phyloP scores from a whole-genome alignment of 306 rosid genomes.

The Quercus alba region DNA sequence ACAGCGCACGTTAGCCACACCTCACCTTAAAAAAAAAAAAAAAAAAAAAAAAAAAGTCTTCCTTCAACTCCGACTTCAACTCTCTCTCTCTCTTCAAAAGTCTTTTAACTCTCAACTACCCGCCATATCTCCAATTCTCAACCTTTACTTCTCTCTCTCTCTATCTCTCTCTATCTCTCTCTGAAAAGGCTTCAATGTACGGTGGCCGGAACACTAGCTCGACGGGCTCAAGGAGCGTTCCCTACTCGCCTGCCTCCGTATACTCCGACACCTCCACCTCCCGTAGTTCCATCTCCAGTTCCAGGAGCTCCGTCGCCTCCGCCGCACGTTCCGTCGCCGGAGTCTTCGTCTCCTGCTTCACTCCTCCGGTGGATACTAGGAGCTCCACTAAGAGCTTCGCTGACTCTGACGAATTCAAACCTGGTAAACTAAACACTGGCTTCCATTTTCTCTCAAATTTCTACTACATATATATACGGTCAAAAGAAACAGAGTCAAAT shows the following conservation, averaged over 20 bases:
- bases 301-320: constrained; percentile 31
- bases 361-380: constrained; percentile 53
- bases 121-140: constrained; percentile 9
- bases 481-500: no score
- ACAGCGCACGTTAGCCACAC: no score
- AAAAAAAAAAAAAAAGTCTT: no score
- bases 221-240: constrained; percentile 22
- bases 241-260: constrained; percentile 33
- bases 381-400: constrained; percentile 37
- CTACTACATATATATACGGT: no score
- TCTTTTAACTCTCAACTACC: constrained; percentile 2
- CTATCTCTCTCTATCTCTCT: neutral
- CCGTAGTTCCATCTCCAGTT: constrained; percentile 23
- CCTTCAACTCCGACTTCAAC: no score
- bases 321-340: constrained; percentile 66
- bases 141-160: neutral
- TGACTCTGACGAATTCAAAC: constrained; percentile 49
- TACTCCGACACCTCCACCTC: constrained; percentile 33
- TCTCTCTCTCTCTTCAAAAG: no score
- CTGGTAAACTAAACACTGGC: constrained; percentile 28
- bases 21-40: no score
- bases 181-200: constrained; percentile 29
- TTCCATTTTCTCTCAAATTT: no score
- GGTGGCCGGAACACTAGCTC: constrained; percentile 28
- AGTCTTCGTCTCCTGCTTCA: constrained; percentile 58